These are phyloP conservation scores for Blastobotrys illinoisensis DNA, from an alignment of 1,139 yeast species.

Conservation along the genomic window DNA sequence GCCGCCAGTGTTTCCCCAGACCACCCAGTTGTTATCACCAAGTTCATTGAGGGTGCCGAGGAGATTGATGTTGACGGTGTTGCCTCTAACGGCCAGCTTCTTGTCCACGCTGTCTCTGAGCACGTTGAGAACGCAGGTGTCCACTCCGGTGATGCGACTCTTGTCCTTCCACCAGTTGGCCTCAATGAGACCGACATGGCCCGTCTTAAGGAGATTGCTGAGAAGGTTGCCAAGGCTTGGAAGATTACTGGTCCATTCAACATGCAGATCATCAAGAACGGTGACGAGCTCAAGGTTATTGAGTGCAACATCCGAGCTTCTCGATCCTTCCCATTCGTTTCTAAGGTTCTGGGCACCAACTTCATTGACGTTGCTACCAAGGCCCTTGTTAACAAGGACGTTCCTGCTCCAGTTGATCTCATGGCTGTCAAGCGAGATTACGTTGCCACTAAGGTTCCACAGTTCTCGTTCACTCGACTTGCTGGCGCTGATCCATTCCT, in stretches of 20 bases:
- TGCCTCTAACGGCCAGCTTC: conserved; percentile 78
- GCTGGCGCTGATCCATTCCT: conserved; percentile 99
- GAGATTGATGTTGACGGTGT: conserved; percentile 98
- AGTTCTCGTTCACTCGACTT: conserved; percentile 93
- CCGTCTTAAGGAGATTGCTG: conserved; percentile 90
- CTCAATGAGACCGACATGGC: conserved; percentile 82
- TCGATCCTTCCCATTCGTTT: conserved; percentile 97
- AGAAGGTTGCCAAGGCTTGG: conserved; percentile 91
- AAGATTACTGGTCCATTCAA: conserved; percentile 97
- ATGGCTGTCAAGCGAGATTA: conserved; percentile 83
- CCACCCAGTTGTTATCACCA: conserved; percentile 95
- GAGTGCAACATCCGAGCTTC: conserved; percentile 99
- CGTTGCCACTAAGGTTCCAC: conserved; percentile 97
- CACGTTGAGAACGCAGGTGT: conserved; percentile 99
- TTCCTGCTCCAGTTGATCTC: conserved; percentile 79
- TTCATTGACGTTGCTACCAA: conserved; percentile 91
- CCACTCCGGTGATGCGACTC: conserved; percentile 97
- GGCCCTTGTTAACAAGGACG: conserved; percentile 70
- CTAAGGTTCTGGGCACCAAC: conserved; percentile 90
- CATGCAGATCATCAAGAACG: conserved; percentile 94
- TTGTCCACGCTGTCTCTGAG: conserved; percentile 95
- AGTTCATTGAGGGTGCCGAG: conserved; percentile 90
- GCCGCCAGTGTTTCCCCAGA: conserved; percentile 93
- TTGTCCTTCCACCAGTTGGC: conserved; percentile 84
- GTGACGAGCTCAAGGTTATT: conserved; percentile 81